Conservation (phyloP, 1,284 basidiomycete species). For the Ustilago lituana region DNA sequence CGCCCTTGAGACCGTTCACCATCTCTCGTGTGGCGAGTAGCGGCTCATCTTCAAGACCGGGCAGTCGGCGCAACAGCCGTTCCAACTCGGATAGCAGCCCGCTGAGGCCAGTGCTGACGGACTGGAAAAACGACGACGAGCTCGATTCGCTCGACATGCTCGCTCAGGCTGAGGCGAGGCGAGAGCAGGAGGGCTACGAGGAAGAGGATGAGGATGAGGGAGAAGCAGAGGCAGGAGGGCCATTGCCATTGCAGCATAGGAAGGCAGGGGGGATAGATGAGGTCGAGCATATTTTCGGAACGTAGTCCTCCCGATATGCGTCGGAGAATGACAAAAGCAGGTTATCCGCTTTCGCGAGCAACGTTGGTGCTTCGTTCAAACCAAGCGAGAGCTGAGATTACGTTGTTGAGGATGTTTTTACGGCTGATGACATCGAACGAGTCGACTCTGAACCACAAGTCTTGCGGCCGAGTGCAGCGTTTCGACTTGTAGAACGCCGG, state of each 20-base stretch:
- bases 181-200: slow-evolving; percentile 30
- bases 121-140: slow-evolving; percentile 56
- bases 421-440: no score
- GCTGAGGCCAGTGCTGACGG: slow-evolving; percentile 56
- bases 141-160: slow-evolving; percentile 36
- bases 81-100: slow-evolving; percentile 45
- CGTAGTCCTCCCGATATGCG: slow-evolving; percentile 7
- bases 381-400: no score
- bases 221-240: slow-evolving; percentile 40
- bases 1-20: slow-evolving; percentile 34
- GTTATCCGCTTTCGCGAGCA: no score
- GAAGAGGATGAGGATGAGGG: slow-evolving; percentile 14
- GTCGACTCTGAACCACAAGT: no score
- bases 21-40: slow-evolving; percentile 13
- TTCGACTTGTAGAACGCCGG: no score
- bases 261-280: slow-evolving; percentile 62
- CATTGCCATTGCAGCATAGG: slow-evolving; percentile 44
- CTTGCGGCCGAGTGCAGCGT: no score
- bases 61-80: slow-evolving; percentile 35
- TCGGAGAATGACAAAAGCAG: not conserved
- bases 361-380: no score
- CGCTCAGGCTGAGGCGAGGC: slow-evolving; percentile 38
- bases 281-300: slow-evolving; percentile 61
- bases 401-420: no score
- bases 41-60: slow-evolving; percentile 16